A percentile compares a stretch with the other conserved stretches of the same genome.
Evolutionary conservation across 192 early-diverging fungal species (phyloP).

Genomic region (Irineochytrium annulatum): DNA sequence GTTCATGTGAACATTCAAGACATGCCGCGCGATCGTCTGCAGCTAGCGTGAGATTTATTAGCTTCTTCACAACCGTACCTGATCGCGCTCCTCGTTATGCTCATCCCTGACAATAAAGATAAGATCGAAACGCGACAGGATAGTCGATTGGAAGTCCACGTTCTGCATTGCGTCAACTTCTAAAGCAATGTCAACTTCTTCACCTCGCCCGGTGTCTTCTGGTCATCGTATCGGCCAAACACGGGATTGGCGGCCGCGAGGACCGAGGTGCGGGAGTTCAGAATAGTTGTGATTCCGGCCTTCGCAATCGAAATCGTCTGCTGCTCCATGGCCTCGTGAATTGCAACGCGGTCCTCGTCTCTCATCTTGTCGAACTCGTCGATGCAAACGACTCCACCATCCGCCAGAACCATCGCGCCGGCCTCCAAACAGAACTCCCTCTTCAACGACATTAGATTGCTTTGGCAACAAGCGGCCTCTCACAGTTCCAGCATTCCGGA

Average conservation of each 20-base stretch:
- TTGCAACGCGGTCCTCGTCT: constrained; percentile 98
- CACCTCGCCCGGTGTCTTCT: constrained; percentile 93
- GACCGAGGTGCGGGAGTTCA: constrained; percentile 95
- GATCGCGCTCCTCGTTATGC: constrained; percentile 89
- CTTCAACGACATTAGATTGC: constrained; percentile 28
- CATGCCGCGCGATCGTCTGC: constrained; percentile 91
- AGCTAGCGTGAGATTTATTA: not conserved
- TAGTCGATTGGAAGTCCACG: constrained; percentile 99
- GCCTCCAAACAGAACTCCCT: constrained; percentile 97
- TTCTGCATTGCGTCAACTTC: constrained; percentile 52
- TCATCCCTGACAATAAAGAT: constrained; percentile 99
- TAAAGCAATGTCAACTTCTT: not conserved
- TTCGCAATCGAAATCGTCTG: constrained; percentile 98
- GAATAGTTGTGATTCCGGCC: constrained; percentile 97
- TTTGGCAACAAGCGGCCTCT: constrained; percentile 16
- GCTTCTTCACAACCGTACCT: constrained; percentile 33
- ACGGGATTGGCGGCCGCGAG: constrained; percentile 97
- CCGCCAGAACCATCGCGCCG: constrained; percentile 98
- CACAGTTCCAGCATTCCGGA: constrained; percentile 82
- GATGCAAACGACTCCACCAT: constrained; percentile 99
- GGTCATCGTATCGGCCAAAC: constrained; percentile 98
- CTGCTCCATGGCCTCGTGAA: constrained; percentile 99
- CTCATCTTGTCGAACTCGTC: constrained; percentile 99
- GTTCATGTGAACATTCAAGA: constrained; percentile 89
- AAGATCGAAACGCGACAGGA: constrained; percentile 99